Evolutionary conservation across 345 rosid genomes (phyloP).

Genomic region (Acer yangbiense): DNA sequence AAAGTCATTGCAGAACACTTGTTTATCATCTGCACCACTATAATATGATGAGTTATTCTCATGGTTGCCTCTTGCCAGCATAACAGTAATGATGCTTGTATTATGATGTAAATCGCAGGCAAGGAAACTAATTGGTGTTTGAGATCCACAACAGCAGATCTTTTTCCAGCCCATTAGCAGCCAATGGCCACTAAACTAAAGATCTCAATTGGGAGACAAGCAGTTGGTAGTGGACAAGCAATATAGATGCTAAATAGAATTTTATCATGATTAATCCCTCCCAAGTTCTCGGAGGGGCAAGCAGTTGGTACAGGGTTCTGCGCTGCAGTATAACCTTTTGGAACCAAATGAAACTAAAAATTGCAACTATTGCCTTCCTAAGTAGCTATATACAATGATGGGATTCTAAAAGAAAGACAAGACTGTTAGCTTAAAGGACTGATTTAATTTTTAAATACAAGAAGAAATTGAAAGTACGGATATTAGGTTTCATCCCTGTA

Average conservation of each 20-base stretch:
- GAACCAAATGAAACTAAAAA: not conserved
- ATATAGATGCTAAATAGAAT: not conserved
- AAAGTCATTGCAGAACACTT: slow-evolving; percentile 74
- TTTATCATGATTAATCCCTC: not conserved
- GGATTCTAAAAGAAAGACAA: not conserved
- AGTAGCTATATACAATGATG: not conserved
- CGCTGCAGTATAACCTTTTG: not conserved
- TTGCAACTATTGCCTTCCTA: not conserved
- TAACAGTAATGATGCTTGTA: not conserved
- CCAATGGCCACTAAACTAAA: not conserved
- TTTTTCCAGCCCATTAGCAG: not conserved
- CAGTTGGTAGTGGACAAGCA: not conserved
- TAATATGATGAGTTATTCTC: slow-evolving; percentile 7
- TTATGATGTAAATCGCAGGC: not conserved
- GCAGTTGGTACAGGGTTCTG: not conserved
- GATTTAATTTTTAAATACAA: not conserved
- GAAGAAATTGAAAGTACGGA: not conserved
- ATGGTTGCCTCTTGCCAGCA: not conserved
- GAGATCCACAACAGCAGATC: not conserved
- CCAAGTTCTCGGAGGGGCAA: not conserved
- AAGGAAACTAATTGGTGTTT: not conserved
- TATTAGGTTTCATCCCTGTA: not conserved
- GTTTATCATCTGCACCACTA: slow-evolving; percentile 59
- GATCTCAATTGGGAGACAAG: not conserved
- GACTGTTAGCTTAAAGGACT: not conserved